These are phyloP conservation scores for Salicornia ramosissima DNA, from an alignment of 148 eudicot genomes.

Conservation along the genomic window DNA sequence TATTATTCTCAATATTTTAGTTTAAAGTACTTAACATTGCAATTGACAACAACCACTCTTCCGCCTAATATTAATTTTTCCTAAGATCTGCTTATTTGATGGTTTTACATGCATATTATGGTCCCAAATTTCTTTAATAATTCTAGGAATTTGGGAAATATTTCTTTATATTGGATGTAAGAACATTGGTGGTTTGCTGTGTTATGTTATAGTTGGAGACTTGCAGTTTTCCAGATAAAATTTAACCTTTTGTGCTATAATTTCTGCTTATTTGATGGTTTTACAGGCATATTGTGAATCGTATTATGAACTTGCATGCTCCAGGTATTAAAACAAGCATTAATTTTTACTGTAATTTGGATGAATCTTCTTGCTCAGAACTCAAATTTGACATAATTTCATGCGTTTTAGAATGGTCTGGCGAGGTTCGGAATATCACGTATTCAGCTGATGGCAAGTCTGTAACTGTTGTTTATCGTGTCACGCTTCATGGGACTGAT, in stretches of 20 bases:
- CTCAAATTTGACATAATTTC: conserved; percentile 1
- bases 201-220: no score
- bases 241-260: not conserved
- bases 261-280: not conserved
- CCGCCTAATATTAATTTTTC: no score
- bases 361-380: conserved; percentile 5
- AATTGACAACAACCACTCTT: no score
- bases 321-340: conserved; percentile 50
- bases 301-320: conserved; percentile 88
- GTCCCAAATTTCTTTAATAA: no score
- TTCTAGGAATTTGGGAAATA: no score
- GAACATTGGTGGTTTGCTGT: no score
- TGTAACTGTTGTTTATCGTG: conserved; percentile 86
- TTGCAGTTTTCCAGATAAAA: no score
- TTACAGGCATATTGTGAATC: conserved; percentile 80
- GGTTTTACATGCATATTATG: no score
- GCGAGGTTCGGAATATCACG: conserved; percentile 69
- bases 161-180: no score
- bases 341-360: not conserved
- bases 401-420: conserved; percentile 75
- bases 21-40: no score
- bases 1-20: no score
- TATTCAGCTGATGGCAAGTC: conserved; percentile 77
- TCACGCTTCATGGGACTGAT: conserved; percentile 81
- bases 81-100: no score